Conservation (phyloP, 2,329 filamentous ascomycete genomes). For the Fusarium sp. region DNA sequence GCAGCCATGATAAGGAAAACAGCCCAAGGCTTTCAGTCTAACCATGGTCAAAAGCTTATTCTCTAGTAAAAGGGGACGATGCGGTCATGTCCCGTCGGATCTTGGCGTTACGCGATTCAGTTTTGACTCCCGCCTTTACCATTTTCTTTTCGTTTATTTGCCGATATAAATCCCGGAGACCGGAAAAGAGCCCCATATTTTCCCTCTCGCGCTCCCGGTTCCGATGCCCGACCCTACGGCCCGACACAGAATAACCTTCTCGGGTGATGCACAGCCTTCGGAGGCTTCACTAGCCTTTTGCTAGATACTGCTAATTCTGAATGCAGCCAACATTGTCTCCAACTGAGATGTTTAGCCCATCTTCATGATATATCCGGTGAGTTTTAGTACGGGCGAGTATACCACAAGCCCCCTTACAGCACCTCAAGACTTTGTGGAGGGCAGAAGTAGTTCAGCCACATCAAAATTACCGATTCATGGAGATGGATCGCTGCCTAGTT, state of each 20-base stretch:
- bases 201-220: background rate
- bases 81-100: background rate
- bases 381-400: background rate
- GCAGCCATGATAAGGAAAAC: background rate
- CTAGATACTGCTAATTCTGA: background rate
- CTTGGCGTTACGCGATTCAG: background rate
- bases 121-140: background rate
- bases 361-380: background rate
- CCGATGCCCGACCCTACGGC: background rate
- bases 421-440: background rate
- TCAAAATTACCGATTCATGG: background rate
- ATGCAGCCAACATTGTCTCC: background rate
- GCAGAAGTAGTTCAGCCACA: background rate
- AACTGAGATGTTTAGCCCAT: constrained; percentile 5
- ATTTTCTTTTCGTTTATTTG: background rate
- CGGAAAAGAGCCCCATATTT: constrained; percentile 5
- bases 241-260: constrained; percentile 7
- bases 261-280: background rate
- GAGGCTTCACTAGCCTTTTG: background rate
- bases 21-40: background rate
- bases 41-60: background rate
- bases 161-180: constrained; percentile 6
- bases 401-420: background rate
- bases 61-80: background rate
- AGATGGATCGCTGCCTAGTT: background rate